Percentiles rank a stretch among this genome's conserved stretches.
phyloP scores from a whole-genome alignment of 345 rosid species.

The Limnanthes douglasii region DNA sequence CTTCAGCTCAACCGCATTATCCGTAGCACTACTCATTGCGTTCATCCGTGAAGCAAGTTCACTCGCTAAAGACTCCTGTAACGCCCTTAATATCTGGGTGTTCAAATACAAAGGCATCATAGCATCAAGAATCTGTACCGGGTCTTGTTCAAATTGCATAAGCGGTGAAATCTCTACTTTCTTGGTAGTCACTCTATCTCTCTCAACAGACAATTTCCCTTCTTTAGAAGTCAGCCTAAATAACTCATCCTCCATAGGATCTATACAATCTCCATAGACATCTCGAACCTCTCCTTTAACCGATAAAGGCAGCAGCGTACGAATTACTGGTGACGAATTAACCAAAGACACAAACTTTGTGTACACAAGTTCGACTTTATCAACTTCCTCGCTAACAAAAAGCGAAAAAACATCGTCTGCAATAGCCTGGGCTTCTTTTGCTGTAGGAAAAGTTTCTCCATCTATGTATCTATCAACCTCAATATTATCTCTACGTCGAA shows the following conservation, averaged over 20 bases:
- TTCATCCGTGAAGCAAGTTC: slow-evolving; percentile 82
- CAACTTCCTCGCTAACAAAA: slow-evolving; percentile 67
- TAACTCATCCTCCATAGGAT: slow-evolving; percentile 68
- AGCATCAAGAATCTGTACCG: slow-evolving; percentile 83
- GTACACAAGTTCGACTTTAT: slow-evolving; percentile 76
- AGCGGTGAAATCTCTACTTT: slow-evolving; percentile 32
- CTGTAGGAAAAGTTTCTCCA: slow-evolving; percentile 45
- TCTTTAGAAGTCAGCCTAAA: slow-evolving; percentile 67
- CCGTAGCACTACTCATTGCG: slow-evolving; percentile 72
- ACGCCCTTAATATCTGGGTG: slow-evolving; percentile 71
- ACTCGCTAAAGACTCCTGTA: slow-evolving; percentile 83
- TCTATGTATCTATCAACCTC: slow-evolving; percentile 32
- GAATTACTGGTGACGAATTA: slow-evolving; percentile 63
- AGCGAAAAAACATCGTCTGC: slow-evolving; percentile 72
- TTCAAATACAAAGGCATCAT: slow-evolving; percentile 85
- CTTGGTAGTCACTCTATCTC: slow-evolving; percentile 21
- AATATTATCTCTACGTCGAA: slow-evolving; percentile 31
- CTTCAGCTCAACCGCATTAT: slow-evolving; percentile 66
- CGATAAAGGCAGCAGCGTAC: slow-evolving; percentile 44
- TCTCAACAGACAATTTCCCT: slow-evolving; percentile 52
- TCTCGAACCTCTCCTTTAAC: slow-evolving; percentile 44
- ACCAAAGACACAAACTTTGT: slow-evolving; percentile 72
- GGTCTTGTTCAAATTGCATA: slow-evolving; percentile 82
- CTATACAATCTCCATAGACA: slow-evolving; percentile 51
- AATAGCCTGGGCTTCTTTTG: slow-evolving; percentile 67